These are phyloP conservation scores for Ramularia endophylla DNA, from an alignment of 2,329 filamentous ascomycete genomes.

Conservation along the genomic window DNA sequence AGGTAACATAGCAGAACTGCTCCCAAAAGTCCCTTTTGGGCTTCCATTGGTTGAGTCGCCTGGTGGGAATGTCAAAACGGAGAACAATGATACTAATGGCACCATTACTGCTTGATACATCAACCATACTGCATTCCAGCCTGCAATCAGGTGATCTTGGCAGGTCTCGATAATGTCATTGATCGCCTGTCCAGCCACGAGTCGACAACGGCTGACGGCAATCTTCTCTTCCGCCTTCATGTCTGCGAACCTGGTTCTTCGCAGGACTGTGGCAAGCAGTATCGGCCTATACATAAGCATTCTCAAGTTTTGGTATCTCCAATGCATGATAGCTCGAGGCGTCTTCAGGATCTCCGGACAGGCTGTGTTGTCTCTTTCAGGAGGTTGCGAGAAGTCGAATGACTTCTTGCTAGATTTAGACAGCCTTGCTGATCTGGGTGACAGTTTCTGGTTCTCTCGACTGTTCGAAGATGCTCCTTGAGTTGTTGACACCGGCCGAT, in stretches of 20 bases:
- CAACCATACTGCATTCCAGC: slow-evolving; percentile 79
- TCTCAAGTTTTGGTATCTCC: slow-evolving; percentile 72
- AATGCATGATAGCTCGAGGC: slow-evolving; percentile 70
- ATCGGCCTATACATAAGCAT: slow-evolving; percentile 70
- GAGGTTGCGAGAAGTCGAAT: slow-evolving; percentile 53
- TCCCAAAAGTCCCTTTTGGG: slow-evolving; percentile 34
- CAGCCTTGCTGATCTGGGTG: slow-evolving; percentile 5
- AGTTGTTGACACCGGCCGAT: slow-evolving; percentile 5
- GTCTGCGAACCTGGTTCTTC: slow-evolving; percentile 46
- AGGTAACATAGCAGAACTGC: slow-evolving; percentile 3
- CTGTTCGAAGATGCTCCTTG: slow-evolving; percentile 4
- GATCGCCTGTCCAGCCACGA: slow-evolving; percentile 64
- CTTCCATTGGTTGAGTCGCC: slow-evolving; percentile 31
- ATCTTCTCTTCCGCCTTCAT: slow-evolving; percentile 58
- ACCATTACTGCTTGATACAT: slow-evolving; percentile 77
- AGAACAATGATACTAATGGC: slow-evolving; percentile 66
- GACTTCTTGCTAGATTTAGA: background rate
- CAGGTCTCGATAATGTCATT: slow-evolving; percentile 66
- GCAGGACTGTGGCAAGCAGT: slow-evolving; percentile 58
- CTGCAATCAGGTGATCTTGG: slow-evolving; percentile 66
- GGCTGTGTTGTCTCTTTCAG: slow-evolving; percentile 44
- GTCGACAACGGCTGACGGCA: slow-evolving; percentile 62
- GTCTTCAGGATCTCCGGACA: slow-evolving; percentile 66
- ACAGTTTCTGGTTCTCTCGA: slow-evolving; percentile 7
- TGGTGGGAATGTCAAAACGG: slow-evolving; percentile 17